Conservation (phyloP, 1,284 basidiomycete genomes). For the Testicularia cyperi region DNA sequence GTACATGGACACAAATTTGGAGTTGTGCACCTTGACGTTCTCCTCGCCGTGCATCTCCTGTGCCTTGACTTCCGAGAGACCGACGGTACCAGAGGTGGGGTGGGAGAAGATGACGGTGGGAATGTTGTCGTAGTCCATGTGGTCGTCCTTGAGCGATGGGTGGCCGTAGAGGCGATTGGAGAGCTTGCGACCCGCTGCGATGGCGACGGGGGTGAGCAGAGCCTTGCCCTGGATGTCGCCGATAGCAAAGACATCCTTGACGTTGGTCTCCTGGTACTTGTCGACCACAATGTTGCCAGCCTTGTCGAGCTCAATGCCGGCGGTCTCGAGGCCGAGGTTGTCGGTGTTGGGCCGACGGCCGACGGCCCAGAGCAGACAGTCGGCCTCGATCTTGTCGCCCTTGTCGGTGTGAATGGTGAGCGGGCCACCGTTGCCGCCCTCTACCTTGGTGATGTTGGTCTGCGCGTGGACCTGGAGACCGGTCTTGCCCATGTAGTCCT, state of each 20-base stretch:
- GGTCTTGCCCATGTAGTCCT: conserved; percentile 91
- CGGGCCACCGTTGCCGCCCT: conserved; percentile 62
- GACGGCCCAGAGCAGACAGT: conserved; percentile 90
- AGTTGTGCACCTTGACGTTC: conserved; percentile 83
- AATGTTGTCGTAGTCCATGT: conserved; percentile 86
- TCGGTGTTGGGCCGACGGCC: conserved; percentile 82
- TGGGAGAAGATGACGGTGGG: conserved; percentile 64
- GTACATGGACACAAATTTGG: conserved; percentile 61
- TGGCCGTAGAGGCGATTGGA: conserved; percentile 88
- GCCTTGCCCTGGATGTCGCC: conserved; percentile 92
- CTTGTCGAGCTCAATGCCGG: conserved; percentile 74
- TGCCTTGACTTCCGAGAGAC: conserved; percentile 81
- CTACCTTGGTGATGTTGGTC: conserved; percentile 75
- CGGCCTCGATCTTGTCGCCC: conserved; percentile 79
- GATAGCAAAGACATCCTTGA: conserved; percentile 75
- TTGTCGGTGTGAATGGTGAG: conserved; percentile 60
- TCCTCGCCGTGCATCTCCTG: conserved; percentile 80
- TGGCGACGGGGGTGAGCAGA: conserved; percentile 94
- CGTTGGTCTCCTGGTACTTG: conserved; percentile 76
- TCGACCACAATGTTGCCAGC: conserved; percentile 84
- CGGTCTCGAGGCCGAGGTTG: conserved; percentile 74
- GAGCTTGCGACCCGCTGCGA: conserved; percentile 87
- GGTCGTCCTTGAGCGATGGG: conserved; percentile 78
- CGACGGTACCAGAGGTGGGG: conserved; percentile 49
- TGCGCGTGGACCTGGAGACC: conserved; percentile 83